Evolutionary conservation across 345 rosid species (phyloP), one percentile per base, ranked within the genome.

Genomic region (thale cress (Arabidopsis thaliana)): DNA sequence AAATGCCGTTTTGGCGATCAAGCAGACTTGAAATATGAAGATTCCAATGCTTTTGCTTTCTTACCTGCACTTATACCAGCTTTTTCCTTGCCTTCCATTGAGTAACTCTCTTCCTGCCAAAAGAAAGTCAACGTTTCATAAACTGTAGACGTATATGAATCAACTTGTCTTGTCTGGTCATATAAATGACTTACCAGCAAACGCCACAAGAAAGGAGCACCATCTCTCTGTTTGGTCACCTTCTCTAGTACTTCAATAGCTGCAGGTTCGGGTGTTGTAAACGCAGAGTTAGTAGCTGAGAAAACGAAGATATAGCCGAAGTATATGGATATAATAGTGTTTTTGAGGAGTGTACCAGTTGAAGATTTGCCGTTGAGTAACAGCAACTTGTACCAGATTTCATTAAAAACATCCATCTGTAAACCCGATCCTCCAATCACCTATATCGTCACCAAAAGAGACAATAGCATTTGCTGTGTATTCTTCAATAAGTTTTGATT

Each of bases 371-470:
- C 93, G 8, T 79, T 74, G 42, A 82, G 82, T 67, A 93, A 84
- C 56, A 91, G 59, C 83, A 87, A 23, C 11, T 11, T 62, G 67
- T 77, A 89, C 92, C 91, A 93, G 7, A 93, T 85, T 76, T 93
- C 97, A 41, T 84, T 85, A 52, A 89, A 91, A 34, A 93, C 97
- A 67, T 91, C 98, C 0, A 86, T 82, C 75, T 89, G 93, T 82
- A 89, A 91, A 75, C 81, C 93, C 1, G 98, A 93, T 77, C 95
- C 98, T 59, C 93, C 95, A 9, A 87, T 85, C 32, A 83, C 78
- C 98, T 93, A 78, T 44, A 36, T 59, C 32, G 32, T 28, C 32
- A 28, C 32, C 32, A 28, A 28, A 28, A 28, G 32, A 28, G 32
- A 28, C 32, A 28, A 3, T 28, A 28, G 32, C 32, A 28, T 2